phyloP scores from a whole-genome alignment of 2,329 filamentous ascomycete species.

The Microsporum ferrugineum region DNA sequence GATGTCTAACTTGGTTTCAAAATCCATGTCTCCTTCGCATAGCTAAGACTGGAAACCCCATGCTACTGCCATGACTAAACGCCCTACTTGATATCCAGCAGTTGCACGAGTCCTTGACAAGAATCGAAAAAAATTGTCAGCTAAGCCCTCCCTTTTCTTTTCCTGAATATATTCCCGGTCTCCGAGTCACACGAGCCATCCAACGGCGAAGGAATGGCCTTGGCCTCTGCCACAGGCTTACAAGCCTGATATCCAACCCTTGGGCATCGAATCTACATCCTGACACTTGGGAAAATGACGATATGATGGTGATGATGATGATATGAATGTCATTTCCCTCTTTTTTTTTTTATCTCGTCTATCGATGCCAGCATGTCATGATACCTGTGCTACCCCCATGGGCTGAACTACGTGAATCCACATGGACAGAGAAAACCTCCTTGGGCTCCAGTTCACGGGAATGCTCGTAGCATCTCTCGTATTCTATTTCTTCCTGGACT shows the following conservation, averaged over 20 bases:
- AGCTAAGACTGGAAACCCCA: too few species aligned
- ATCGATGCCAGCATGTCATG: slow-evolving; percentile 1
- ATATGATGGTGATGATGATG: too few species aligned
- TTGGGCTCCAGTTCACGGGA: background rate
- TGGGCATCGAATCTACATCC: background rate
- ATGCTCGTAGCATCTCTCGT: background rate
- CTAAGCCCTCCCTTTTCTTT: background rate
- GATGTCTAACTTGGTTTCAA: too few species aligned
- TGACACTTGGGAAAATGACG: too few species aligned
- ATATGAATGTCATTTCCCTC: background rate
- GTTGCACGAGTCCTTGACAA: background rate
- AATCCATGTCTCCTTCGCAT: too few species aligned
- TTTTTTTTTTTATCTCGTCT: background rate
- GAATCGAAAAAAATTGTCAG: background rate
- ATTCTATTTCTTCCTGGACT: background rate
- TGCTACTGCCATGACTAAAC: background rate
- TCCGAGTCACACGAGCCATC: background rate
- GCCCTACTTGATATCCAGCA: background rate
- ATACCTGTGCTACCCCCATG: background rate
- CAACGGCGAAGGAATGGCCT: background rate
- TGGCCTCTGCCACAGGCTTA: background rate
- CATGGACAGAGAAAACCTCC: background rate
- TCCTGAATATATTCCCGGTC: background rate
- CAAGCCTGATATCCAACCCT: background rate
- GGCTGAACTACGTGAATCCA: background rate